A percentile compares a stretch with the other conserved stretches of the same genome.
Evolutionary conservation across 306 rosid species (phyloP).

Genomic region (Calophaca sinica): DNA sequence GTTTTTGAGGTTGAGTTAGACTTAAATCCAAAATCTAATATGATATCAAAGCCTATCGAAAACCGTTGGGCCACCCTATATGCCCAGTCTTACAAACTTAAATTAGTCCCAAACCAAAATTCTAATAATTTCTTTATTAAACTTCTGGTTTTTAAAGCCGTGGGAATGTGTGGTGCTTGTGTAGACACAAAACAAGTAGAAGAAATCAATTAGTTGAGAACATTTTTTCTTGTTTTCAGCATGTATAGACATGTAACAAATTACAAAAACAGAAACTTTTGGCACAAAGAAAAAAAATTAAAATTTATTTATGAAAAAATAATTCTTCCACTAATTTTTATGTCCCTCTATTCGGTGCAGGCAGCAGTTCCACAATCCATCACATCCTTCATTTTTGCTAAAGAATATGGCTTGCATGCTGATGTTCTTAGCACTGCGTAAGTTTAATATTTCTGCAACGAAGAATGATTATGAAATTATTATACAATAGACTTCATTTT

Average conservation of each 20-base stretch:
- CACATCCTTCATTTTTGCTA: conserved; percentile 89
- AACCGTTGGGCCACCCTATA: too few relatives aligned
- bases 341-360: conserved; percentile 48
- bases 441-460: conserved; percentile 43
- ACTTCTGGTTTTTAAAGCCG: neutral
- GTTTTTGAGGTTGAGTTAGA: too few relatives aligned
- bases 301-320: neutral
- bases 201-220: neutral
- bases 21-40: too few relatives aligned
- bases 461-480: too few relatives aligned
- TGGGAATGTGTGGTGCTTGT: neutral
- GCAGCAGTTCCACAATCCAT: conserved; percentile 96
- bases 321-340: neutral
- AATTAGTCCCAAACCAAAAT: too few relatives aligned
- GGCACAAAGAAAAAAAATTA: neutral
- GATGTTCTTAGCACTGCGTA: conserved; percentile 97
- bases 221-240: too few relatives aligned
- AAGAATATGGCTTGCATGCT: conserved; percentile 87
- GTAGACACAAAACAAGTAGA: neutral
- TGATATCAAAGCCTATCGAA: too few relatives aligned
- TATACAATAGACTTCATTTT: too few relatives aligned
- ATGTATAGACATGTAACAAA: neutral
- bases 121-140: too few relatives aligned
- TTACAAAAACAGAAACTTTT: neutral
- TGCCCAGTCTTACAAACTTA: too few relatives aligned